phyloP scores from a whole-genome alignment of 306 rosid genomes.

The Lagenaria siceraria region DNA sequence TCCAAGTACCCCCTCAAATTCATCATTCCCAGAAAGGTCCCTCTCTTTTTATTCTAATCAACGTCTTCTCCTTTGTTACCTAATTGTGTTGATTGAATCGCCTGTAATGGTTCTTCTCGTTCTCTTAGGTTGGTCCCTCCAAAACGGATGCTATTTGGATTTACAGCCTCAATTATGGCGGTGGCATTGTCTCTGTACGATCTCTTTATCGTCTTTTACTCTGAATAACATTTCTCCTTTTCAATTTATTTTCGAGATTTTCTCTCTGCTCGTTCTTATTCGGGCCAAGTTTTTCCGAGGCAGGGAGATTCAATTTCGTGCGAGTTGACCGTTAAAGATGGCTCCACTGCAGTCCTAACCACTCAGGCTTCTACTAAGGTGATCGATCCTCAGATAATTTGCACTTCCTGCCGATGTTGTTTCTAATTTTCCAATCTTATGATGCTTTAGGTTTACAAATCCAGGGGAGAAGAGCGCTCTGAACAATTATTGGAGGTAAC shows the following conservation, averaged over 20 bases:
- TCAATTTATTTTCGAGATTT: not conserved
- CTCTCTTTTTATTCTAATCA: not conserved
- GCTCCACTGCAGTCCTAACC: constrained; percentile 57
- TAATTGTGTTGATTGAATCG: not conserved
- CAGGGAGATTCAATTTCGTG: constrained; percentile 72
- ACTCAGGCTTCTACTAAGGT: constrained; percentile 98
- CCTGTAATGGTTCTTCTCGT: constrained; percentile 1
- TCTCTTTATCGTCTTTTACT: not conserved
- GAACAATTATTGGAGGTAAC: constrained; percentile 58
- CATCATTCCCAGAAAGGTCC: constrained; percentile 71
- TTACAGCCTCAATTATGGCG: constrained; percentile 74
- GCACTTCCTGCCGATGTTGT: not conserved
- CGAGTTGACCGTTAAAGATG: constrained; percentile 42
- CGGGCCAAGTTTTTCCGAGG: constrained; percentile 3
- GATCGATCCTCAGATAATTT: not conserved
- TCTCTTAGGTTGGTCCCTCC: constrained; percentile 65
- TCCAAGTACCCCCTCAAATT: constrained; percentile 83
- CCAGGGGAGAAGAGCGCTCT: constrained; percentile 54
- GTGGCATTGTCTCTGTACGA: constrained; percentile 85
- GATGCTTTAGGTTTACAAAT: constrained; percentile 62
- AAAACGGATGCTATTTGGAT: constrained; percentile 73
- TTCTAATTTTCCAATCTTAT: not conserved
- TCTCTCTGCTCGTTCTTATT: not conserved
- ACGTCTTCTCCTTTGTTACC: not conserved
- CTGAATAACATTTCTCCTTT: not conserved